Base-by-base conservation (phyloP, 2,329 filamentous ascomycete genomes). In the Nothomitra cinnamomea region DNA sequence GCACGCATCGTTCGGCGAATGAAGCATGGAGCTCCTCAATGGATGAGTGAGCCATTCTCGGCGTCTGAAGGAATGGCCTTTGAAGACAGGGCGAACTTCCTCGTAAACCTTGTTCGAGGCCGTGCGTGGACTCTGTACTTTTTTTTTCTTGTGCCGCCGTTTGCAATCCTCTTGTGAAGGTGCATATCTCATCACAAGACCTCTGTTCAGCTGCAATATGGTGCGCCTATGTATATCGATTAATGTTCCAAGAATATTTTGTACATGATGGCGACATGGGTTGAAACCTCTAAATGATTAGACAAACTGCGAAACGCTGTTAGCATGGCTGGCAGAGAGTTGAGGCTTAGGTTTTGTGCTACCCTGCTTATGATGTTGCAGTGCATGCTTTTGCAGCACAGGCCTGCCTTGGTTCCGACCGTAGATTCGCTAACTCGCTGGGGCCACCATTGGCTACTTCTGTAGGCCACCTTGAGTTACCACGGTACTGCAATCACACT, bases 131-230 rank as follows among this genome's bases (percentile, higher is more conserved):
- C 32, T 35, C 28, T 49, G 45, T n/a, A n/a, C n/a, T 24, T 32
- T 25, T 25, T 45, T 45, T 25, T 24, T 35, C 24, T 28, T 49
- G 17, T 35, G 45, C 24, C 12, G 45, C 24, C 45, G n/a, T 49
- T 49, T 35, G 45, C 45, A 49, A 49, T 49, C 45, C 45, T 32
- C 17, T 32, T 32, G 28, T 32, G 28, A 32, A 32, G 28, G 28
- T 35, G 45, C 45, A 49, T 21, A 13, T 32, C 24, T 49, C 24
- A 28, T 49, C 45, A 49, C 45, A 49, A 49, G 45, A 49, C 45
- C 45, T n/a, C 28, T 15, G 8, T 15, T 21, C 2, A 28, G 24
- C 45, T 49, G 45, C 45, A 28, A 28, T 17, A 17, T 3, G 25
- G 15, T 8, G 45, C 22, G 24, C 22, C 12, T 28, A 24, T 49